These are phyloP conservation scores for Eimeria sp. DNA, from an alignment of 169 alveolate genomes.

Conservation along the genomic window DNA sequence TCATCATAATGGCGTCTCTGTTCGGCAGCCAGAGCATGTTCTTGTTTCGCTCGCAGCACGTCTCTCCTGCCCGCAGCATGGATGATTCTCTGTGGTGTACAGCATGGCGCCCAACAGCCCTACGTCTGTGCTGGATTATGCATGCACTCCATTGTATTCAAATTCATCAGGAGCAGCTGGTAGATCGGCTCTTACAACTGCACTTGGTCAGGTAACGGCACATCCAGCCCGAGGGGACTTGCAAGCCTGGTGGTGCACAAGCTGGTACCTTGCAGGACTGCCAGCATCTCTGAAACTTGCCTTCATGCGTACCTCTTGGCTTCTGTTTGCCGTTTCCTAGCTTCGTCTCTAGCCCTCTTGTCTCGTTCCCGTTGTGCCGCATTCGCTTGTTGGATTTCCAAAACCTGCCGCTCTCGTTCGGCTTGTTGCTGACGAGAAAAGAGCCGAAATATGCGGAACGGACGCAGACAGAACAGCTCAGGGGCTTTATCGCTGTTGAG, in stretches of 20 bases:
- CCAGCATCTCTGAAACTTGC: background rate
- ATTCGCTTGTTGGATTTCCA: constrained; percentile 24
- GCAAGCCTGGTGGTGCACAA: background rate
- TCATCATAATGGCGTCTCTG: constrained; percentile 68
- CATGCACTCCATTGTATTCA: background rate
- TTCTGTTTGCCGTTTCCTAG: constrained; percentile 19
- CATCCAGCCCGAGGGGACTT: background rate
- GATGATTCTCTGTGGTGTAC: background rate
- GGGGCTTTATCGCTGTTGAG: background rate
- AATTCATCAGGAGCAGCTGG: background rate
- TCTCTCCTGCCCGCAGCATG: constrained; percentile 43
- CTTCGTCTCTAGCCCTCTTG: constrained; percentile 54
- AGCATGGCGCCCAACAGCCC: background rate
- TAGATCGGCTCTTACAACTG: background rate
- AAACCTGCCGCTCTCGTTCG: constrained; percentile 26
- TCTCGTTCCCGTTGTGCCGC: constrained; percentile 60
- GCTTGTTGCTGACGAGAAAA: constrained; percentile 28
- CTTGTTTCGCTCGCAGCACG: constrained; percentile 47
- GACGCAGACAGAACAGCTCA: background rate
- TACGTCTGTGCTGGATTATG: background rate
- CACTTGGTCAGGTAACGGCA: background rate
- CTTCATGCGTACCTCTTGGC: constrained; percentile 7
- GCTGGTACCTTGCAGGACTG: background rate
- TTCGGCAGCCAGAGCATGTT: constrained; percentile 66
- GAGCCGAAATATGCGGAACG: background rate